A percentile compares a stretch with the other conserved stretches of the same genome.
These are phyloP conservation scores for Hyaloperonospora brassicae DNA, from an alignment of 352 stramenopile genomes.

Conservation along the genomic window DNA sequence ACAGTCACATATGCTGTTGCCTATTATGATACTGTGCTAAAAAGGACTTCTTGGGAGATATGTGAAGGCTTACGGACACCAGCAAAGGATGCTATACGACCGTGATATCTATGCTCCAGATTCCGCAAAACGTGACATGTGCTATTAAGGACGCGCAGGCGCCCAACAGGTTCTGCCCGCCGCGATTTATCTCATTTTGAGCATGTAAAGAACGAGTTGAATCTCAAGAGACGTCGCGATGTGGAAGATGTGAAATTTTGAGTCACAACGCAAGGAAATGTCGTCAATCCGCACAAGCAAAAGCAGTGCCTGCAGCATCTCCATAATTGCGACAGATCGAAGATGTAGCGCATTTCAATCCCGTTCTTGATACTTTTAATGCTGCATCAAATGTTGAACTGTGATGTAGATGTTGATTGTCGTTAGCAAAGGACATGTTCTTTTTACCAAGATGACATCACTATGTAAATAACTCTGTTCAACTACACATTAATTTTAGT, in stretches of 20 bases:
- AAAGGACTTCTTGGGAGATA: background rate
- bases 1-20: background rate
- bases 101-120: background rate
- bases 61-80: background rate
- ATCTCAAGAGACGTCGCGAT: background rate
- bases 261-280: background rate
- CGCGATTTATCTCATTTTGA: background rate
- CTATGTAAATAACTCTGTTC: too few species aligned
- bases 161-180: too few species aligned
- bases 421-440: background rate
- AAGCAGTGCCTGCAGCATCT: background rate
- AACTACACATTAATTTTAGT: too few species aligned
- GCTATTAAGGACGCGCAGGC: background rate
- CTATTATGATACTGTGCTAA: background rate
- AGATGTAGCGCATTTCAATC: background rate
- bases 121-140: background rate
- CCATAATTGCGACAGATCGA: too few species aligned
- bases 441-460: too few species aligned
- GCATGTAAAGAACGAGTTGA: background rate
- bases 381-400: too few species aligned
- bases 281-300: background rate
- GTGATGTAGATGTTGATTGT: background rate
- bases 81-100: too few species aligned
- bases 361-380: background rate
- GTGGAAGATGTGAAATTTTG: background rate